Percentiles rank a stretch among this genome's conserved stretches.
phyloP scores from a whole-genome alignment of 2,329 filamentous ascomycete genomes.

The Tolypocladium endophyticum region DNA sequence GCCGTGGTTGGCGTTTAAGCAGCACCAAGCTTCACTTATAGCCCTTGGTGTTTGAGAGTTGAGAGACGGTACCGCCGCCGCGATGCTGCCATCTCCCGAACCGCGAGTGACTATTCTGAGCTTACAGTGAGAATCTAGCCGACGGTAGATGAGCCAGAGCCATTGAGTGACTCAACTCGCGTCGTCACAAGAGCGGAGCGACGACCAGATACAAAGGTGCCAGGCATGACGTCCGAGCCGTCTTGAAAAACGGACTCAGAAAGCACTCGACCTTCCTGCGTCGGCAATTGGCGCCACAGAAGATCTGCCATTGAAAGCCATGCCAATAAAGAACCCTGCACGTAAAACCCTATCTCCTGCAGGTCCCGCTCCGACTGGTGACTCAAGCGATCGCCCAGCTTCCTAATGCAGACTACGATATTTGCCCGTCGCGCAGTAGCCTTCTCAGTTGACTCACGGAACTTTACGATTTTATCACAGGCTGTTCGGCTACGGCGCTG shows the following conservation, averaged over 20 bases:
- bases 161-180: not conserved
- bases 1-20: not conserved
- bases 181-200: not conserved
- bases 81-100: not conserved
- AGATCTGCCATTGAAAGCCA: not conserved
- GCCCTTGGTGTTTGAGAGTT: not conserved
- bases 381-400: not conserved
- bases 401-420: not conserved
- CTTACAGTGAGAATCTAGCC: not conserved
- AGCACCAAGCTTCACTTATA: not conserved
- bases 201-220: not conserved
- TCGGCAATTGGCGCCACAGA: not conserved
- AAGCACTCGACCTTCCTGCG: not conserved
- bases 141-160: not conserved
- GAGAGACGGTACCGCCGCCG: not conserved
- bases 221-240: not conserved
- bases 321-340: not conserved
- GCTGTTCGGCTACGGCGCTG: not conserved
- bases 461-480: not conserved
- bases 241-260: not conserved
- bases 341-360: not conserved
- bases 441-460: not conserved
- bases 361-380: not conserved
- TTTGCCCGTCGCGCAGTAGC: too few relatives aligned
- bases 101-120: not conserved